Conservation (phyloP, 768 basidiomycete species). For the Chalciporus pseudorubinellus region DNA sequence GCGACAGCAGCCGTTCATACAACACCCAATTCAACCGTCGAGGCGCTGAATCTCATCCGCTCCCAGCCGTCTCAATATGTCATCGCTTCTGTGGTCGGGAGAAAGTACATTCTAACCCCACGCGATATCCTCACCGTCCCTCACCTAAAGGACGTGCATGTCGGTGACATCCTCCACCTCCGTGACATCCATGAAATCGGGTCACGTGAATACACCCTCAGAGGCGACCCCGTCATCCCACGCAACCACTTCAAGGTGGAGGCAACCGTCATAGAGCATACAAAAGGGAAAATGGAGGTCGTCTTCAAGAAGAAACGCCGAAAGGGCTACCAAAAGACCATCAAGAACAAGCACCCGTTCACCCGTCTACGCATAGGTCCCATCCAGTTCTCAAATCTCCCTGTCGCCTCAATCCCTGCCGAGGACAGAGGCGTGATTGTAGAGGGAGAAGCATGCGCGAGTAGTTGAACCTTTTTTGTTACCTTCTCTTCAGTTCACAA, state of each 20-base stretch:
- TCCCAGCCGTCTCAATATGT: slow-evolving; percentile 93
- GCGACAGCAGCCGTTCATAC: slow-evolving; percentile 33
- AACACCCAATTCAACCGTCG: slow-evolving; percentile 41
- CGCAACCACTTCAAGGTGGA: slow-evolving; percentile 65
- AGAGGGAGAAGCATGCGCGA: no score
- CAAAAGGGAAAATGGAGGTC: slow-evolving; percentile 88
- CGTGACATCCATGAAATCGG: slow-evolving; percentile 92
- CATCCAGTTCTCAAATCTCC: slow-evolving; percentile 50
- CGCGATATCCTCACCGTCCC: slow-evolving; percentile 94
- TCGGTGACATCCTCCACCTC: slow-evolving; percentile 82
- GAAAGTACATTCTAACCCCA: slow-evolving; percentile 86
- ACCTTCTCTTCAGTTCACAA: not conserved
- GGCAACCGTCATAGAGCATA: slow-evolving; percentile 96
- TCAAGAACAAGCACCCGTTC: slow-evolving; percentile 91
- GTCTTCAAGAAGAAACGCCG: slow-evolving; percentile 97
- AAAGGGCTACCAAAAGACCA: slow-evolving; percentile 96
- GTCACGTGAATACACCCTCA: slow-evolving; percentile 90
- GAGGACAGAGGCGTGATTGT: not conserved
- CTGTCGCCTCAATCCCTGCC: no score
- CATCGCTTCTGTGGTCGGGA: slow-evolving; percentile 82
- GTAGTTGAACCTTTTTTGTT: no score
- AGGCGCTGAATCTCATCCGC: slow-evolving; percentile 78
- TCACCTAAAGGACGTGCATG: slow-evolving; percentile 76
- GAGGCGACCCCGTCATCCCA: slow-evolving; percentile 72
- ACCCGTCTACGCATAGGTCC: slow-evolving; percentile 92